phyloP scores from a whole-genome alignment of 2,329 filamentous ascomycete species.

The Whalleya microplaca region DNA sequence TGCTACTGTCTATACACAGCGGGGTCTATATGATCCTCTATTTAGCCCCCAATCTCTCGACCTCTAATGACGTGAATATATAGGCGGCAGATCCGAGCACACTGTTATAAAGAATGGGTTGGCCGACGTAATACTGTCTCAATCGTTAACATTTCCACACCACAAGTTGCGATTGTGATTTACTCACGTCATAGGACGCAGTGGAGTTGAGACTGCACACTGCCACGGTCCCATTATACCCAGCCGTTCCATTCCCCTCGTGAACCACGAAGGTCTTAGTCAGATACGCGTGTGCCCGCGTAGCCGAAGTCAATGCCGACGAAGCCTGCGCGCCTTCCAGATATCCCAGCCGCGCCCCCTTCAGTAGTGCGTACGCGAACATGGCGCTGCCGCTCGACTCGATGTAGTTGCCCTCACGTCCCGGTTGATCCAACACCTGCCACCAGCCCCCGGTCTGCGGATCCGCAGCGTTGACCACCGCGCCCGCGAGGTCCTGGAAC shows the following conservation, averaged over 20 bases:
- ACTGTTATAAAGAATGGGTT: conserved; percentile 43
- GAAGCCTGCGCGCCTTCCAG: conserved; percentile 17
- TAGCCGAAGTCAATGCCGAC: conserved; percentile 15
- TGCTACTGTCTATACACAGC: not conserved
- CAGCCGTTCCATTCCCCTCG: conserved; percentile 31
- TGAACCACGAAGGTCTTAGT: conserved; percentile 32
- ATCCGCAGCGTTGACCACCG: conserved; percentile 32
- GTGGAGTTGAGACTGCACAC: conserved; percentile 48
- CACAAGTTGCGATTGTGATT: not conserved
- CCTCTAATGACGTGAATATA: conserved; percentile 43
- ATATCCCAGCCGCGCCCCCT: conserved; percentile 41
- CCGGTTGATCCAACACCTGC: conserved; percentile 39
- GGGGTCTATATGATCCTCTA: conserved; percentile 4
- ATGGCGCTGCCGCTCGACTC: conserved; percentile 43
- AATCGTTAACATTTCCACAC: conserved; percentile 17
- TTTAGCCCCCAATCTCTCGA: conserved; percentile 30
- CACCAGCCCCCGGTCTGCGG: conserved; percentile 41
- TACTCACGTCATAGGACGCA: conserved; percentile 40
- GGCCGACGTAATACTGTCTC: conserved; percentile 41
- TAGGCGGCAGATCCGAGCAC: conserved; percentile 43
- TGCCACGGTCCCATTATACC: conserved; percentile 43
- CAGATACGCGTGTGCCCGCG: conserved; percentile 29
- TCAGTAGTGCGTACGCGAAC: conserved; percentile 44
- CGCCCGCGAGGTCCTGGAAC: conserved; percentile 27
- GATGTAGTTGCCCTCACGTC: conserved; percentile 39